Evolutionary conservation across 1,284 basidiomycete genomes (phyloP).

Genomic region (Dichomitus squalens): DNA sequence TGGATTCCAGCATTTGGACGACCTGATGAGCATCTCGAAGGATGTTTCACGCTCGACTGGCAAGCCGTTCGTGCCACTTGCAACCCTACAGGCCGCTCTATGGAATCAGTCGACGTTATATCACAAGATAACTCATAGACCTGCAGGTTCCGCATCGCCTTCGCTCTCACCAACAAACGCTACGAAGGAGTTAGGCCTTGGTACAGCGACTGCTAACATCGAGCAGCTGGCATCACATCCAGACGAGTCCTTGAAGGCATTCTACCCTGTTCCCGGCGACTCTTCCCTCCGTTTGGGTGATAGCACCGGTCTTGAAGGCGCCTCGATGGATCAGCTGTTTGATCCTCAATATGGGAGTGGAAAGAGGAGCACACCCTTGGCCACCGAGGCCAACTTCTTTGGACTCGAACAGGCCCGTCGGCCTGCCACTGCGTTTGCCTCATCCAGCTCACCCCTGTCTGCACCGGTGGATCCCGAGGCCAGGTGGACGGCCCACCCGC

Average conservation of each 20-base stretch:
- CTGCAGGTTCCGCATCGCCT: constrained; percentile 35
- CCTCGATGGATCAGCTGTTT: constrained; percentile 58
- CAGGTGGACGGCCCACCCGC: constrained; percentile 67
- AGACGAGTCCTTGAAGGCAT: constrained; percentile 41
- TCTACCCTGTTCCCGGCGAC: constrained; percentile 76
- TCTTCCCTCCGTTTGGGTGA: constrained; percentile 84
- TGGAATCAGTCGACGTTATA: constrained; percentile 74
- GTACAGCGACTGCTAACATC: constrained; percentile 53
- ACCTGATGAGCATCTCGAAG: constrained; percentile 71
- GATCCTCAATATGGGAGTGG: constrained; percentile 27
- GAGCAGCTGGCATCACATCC: constrained; percentile 10
- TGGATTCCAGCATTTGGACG: constrained; percentile 64
- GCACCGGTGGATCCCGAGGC: constrained; percentile 32
- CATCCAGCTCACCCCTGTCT: background rate
- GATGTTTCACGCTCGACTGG: constrained; percentile 74
- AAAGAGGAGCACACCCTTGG: constrained; percentile 29
- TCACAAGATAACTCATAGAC: constrained; percentile 53
- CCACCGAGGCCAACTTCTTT: constrained; percentile 62
- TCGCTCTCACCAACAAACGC: constrained; percentile 43
- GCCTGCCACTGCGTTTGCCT: constrained; percentile 42
- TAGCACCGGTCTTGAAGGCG: constrained; percentile 52
- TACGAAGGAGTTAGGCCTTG: constrained; percentile 65
- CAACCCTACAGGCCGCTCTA: constrained; percentile 73
- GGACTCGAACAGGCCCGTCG: constrained; percentile 56
- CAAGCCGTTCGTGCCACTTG: constrained; percentile 68